A percentile compares a stretch with the other conserved stretches of the same genome.
phyloP scores from a whole-genome alignment of 2,329 filamentous ascomycete genomes.

The Beauveria bassiana region DNA sequence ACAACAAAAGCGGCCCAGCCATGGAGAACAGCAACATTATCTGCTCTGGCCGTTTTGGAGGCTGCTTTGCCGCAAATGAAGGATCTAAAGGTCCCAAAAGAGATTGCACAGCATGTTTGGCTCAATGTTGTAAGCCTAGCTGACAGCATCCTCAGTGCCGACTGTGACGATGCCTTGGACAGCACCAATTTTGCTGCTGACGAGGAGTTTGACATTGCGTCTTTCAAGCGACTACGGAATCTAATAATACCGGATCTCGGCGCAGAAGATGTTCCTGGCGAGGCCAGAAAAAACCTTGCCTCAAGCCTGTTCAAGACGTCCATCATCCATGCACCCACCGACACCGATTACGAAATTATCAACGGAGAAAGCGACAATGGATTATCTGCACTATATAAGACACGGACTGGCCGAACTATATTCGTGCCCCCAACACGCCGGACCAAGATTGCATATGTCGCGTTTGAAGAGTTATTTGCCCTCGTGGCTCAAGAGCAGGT shows the following conservation, averaged over 20 bases:
- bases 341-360: conserved; percentile 48
- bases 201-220: conserved; percentile 71
- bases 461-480: conserved; percentile 70
- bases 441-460: conserved; percentile 68
- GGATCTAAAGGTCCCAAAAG: conserved; percentile 36
- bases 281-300: conserved; percentile 60
- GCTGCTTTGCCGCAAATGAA: conserved; percentile 55
- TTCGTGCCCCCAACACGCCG: conserved; percentile 58
- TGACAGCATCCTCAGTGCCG: conserved; percentile 62
- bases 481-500: conserved; percentile 49
- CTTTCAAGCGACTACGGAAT: conserved; percentile 60
- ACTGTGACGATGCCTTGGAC: conserved; percentile 41
- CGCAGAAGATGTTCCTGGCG: conserved; percentile 54
- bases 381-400: conserved; percentile 50
- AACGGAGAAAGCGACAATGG: conserved; percentile 38
- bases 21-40: conserved; percentile 74
- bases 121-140: conserved; percentile 54
- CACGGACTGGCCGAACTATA: conserved; percentile 65
- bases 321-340: conserved; percentile 61
- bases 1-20: conserved; percentile 63
- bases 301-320: conserved; percentile 74
- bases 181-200: conserved; percentile 52
- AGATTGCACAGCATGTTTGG: conserved; percentile 58
- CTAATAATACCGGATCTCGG: conserved; percentile 72
- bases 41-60: conserved; percentile 59